Evolutionary conservation across 768 basidiomycete genomes (phyloP), one percentile per base, ranked within the genome.

Genomic region (Boletus barrowsii): DNA sequence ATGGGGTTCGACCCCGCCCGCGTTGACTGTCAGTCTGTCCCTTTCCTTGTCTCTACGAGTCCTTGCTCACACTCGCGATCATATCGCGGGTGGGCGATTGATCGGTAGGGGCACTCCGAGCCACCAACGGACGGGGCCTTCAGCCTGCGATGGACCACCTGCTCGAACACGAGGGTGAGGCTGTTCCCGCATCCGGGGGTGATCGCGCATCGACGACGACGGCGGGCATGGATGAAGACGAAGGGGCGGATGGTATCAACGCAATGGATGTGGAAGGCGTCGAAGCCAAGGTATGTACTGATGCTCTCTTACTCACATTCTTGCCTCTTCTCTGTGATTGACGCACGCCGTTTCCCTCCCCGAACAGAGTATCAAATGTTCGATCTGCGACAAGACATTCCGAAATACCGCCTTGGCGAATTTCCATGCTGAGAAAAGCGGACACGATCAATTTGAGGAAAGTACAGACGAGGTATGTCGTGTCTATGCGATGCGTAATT

Each of bases 381-480:
- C 83, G 7, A 70, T 88, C 63, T 96, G 94, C 68, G 83, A 86
- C 56, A 97, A 97, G 74, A 77, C 83, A 22, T 97, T 97, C 78
- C 75, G 76, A 64, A 93, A 91, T 61, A 87, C 90, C 0, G 90
- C 90, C 3, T 75, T 96, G 15, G 95, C 92, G 14, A 90, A 91
- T 60, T 96, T 84, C 70, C 95, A 97, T 63, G 95, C 93, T 0
- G 93, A 95, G 71, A 93, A 93, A 76, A 90, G 86, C 60, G 96
- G 96, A 0, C 96, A 99, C 67, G 87, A 93, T 70, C 86, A 94
- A 60, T 98, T 98, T 58, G 95, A 97, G 68, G 96, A 98, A 66
- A 93, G 90, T 2, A 90, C 85, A 0, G 94, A 98, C 64, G 96
- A 98, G 80, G 93, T 91, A 44, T 47, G 48, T 45, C 32, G 13